Conservation (phyloP, 2,329 filamentous ascomycete genomes). For the Tolypocladium paradoxum region DNA sequence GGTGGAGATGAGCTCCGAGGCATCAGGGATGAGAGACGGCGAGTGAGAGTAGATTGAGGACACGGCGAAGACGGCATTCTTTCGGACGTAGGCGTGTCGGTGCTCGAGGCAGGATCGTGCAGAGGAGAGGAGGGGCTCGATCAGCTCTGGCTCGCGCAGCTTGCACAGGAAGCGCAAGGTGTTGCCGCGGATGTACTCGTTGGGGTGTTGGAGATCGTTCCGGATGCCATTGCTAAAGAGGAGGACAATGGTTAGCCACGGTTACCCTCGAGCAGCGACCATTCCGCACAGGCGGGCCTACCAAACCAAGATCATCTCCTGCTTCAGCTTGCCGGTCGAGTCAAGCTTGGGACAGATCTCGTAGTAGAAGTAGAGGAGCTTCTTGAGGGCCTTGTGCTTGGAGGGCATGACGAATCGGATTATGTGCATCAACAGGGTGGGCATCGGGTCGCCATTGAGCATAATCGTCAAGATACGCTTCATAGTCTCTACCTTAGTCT, state of each 20-base stretch:
- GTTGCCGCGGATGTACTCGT: conserved; percentile 96
- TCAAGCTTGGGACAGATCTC: conserved; percentile 98
- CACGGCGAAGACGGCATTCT: conserved; percentile 93
- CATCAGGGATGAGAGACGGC: conserved; percentile 86
- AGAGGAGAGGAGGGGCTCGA: conserved; percentile 89
- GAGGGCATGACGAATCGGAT: conserved; percentile 99
- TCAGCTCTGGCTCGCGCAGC: conserved; percentile 86
- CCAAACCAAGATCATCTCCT: conserved; percentile 99
- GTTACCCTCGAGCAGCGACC: neutral
- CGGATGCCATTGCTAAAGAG: conserved; percentile 82
- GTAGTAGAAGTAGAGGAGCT: conserved; percentile 98
- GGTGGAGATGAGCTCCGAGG: conserved; percentile 77
- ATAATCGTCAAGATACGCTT: conserved; percentile 93
- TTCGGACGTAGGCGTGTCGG: conserved; percentile 93
- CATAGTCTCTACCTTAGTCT: conserved; percentile 90
- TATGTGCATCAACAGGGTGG: conserved; percentile 95
- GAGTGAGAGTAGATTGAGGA: conserved; percentile 88
- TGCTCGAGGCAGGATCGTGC: conserved; percentile 89
- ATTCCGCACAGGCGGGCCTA: conserved; percentile 25
- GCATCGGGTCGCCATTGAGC: conserved; percentile 96
- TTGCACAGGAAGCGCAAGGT: conserved; percentile 98
- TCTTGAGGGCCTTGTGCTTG: conserved; percentile 93
- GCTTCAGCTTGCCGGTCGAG: conserved; percentile 85
- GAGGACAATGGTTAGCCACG: neutral
- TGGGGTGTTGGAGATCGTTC: conserved; percentile 92